Evolutionary conservation across 192 early-diverging fungal genomes (phyloP).

Genomic region (Glomus cerebriforme): DNA sequence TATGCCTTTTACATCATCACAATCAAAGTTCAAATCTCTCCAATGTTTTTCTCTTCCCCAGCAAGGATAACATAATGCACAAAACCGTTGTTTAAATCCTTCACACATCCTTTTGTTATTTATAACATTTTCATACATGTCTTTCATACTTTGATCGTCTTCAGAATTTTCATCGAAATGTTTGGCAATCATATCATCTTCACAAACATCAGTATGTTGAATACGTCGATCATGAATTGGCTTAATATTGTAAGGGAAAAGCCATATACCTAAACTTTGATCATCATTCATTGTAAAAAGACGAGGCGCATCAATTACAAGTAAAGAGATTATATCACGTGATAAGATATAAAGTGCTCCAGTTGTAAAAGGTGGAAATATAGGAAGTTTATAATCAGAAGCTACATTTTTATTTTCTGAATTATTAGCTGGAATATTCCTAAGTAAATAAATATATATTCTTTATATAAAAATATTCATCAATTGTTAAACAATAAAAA

Average conservation of each 20-base stretch:
- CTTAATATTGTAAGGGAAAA: slow-evolving; percentile 58
- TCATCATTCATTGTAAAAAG: slow-evolving; percentile 61
- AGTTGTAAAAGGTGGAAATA: slow-evolving; percentile 63
- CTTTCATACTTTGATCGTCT: slow-evolving; percentile 51
- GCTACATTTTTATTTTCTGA: slow-evolving; percentile 55
- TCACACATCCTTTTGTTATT: slow-evolving; percentile 47
- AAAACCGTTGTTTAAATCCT: slow-evolving; percentile 53
- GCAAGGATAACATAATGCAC: slow-evolving; percentile 62
- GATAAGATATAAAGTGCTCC: slow-evolving; percentile 65
- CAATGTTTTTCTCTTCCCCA: slow-evolving; percentile 52
- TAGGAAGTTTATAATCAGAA: slow-evolving; percentile 49
- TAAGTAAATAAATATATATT: slow-evolving; percentile 23
- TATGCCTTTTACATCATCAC: slow-evolving; percentile 54
- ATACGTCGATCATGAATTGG: slow-evolving; percentile 62
- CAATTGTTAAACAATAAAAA: not conserved
- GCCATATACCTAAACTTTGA: slow-evolving; percentile 63
- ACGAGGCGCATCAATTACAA: slow-evolving; percentile 54
- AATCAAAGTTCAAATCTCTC: slow-evolving; percentile 57
- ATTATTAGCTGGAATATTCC: slow-evolving; percentile 60
- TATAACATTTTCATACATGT: slow-evolving; percentile 55
- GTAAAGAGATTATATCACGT: slow-evolving; percentile 52
- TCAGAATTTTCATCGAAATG: slow-evolving; percentile 53
- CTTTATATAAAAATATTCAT: not conserved
- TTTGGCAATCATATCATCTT: slow-evolving; percentile 66
- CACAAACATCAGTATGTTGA: slow-evolving; percentile 63